Evolutionary conservation across 164 flowering plant genomes (phyloP).

Genomic region (Amborella trichopoda): DNA sequence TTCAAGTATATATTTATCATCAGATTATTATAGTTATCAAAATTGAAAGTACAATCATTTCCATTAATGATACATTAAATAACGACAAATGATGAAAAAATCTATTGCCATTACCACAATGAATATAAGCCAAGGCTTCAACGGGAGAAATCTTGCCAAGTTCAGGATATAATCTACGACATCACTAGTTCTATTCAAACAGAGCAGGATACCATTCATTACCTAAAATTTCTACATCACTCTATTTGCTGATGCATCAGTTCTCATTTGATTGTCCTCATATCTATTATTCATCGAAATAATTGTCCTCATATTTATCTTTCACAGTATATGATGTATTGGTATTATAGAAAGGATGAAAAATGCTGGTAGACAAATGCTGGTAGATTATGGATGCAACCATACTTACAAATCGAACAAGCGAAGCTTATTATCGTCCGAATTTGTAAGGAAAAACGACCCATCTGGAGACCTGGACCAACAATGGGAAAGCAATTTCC

Average conservation of each 20-base stretch:
- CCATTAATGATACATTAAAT: too few species aligned
- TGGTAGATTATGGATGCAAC: not conserved
- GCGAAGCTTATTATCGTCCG: slow-evolving; percentile 75
- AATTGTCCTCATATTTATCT: not conserved
- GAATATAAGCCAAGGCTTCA: too few species aligned
- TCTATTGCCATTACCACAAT: too few species aligned
- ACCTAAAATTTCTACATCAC: not conserved
- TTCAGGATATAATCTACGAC: too few species aligned
- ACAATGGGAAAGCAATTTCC: too few species aligned
- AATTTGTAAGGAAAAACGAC: slow-evolving; percentile 62
- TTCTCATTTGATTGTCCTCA: not conserved
- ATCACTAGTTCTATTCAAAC: too few species aligned
- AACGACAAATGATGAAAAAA: too few species aligned
- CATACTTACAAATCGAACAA: slow-evolving; percentile 44
- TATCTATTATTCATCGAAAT: not conserved
- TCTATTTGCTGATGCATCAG: not conserved
- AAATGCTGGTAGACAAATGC: not conserved
- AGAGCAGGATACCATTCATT: too few species aligned
- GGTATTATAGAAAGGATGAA: not conserved
- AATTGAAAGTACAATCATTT: too few species aligned
- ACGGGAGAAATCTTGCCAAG: too few species aligned
- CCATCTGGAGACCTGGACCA: slow-evolving; percentile 89
- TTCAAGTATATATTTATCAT: too few species aligned
- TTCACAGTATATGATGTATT: not conserved
- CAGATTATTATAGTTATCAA: too few species aligned